Evolutionary conservation across 2,329 filamentous ascomycete species (phyloP).

Genomic region (Diaporthe sp.): DNA sequence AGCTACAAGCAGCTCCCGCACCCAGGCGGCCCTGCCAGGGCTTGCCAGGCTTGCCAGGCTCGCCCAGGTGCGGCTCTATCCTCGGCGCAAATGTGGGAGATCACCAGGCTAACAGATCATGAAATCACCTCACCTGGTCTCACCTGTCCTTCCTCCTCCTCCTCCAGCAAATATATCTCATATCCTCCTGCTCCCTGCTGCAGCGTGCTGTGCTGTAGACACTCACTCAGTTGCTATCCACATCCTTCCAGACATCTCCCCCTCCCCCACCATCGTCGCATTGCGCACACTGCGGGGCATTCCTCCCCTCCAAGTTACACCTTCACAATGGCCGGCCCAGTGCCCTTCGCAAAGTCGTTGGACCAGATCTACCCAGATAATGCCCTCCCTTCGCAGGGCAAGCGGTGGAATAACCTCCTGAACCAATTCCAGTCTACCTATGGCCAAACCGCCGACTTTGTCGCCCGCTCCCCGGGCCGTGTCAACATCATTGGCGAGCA

Average conservation of each 20-base stretch:
- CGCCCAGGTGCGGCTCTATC: constrained; percentile 26
- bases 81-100: constrained; percentile 34
- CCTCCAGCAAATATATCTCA: not conserved
- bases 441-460: constrained; percentile 80
- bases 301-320: not conserved
- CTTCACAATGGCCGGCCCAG: constrained; percentile 66
- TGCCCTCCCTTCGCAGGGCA: constrained; percentile 75
- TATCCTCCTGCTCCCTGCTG: not conserved
- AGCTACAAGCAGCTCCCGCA: not conserved
- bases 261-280: not conserved
- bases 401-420: constrained; percentile 83
- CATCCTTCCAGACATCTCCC: not conserved
- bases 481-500: constrained; percentile 99
- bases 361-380: constrained; percentile 87
- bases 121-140: constrained; percentile 32
- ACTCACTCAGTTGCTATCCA: no score
- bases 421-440: constrained; percentile 79
- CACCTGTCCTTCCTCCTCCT: not conserved
- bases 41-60: not conserved
- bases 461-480: constrained; percentile 90
- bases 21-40: not conserved
- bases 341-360: constrained; percentile 82
- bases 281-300: constrained; percentile 9
- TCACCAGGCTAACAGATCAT: constrained; percentile 35
- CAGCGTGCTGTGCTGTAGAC: not conserved